phyloP scores from a whole-genome alignment of 768 basidiomycete genomes.

The Phaeolepiota aurea region DNA sequence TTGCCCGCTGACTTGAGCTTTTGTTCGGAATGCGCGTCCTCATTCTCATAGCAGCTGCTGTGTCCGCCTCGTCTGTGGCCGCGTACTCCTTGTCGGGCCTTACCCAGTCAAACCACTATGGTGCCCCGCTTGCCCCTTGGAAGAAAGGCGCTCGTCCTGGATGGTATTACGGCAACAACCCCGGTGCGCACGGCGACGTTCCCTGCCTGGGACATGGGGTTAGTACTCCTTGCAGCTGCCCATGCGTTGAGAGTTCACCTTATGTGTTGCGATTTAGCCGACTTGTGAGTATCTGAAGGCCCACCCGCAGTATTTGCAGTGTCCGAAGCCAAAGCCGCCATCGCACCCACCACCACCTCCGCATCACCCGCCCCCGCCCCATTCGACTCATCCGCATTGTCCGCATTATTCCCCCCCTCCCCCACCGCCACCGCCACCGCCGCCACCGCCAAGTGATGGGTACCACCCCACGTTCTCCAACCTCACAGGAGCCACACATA shows the following conservation, averaged over 20 bases:
- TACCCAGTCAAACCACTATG: slow-evolving; percentile 18
- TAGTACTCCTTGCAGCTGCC: neutral
- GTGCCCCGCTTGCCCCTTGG: slow-evolving; percentile 26
- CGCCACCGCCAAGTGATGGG: slow-evolving; percentile 13
- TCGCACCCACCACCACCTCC: neutral
- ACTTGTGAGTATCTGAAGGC: neutral
- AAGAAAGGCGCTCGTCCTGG: slow-evolving; percentile 18
- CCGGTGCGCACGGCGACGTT: slow-evolving; percentile 12
- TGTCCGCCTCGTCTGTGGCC: neutral
- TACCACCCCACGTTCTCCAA: slow-evolving; percentile 18
- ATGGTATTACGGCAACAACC: slow-evolving; percentile 28
- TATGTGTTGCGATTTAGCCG: neutral
- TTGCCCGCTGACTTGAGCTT: neutral
- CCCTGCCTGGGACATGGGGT: slow-evolving; percentile 16
- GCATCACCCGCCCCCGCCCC: neutral
- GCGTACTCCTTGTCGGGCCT: neutral
- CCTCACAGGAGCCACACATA: slow-evolving; percentile 21
- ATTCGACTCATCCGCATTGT: neutral
- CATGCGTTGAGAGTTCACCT: neutral
- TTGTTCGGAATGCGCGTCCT: slow-evolving; percentile 5
- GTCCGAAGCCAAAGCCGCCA: neutral
- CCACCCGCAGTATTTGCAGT: neutral
- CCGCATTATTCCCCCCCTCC: slow-evolving; percentile 16
- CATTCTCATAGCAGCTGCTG: neutral
- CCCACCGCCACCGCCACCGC: slow-evolving; percentile 12